Percentiles rank a stretch among this genome's conserved stretches.
Conservation (phyloP, 1,284 basidiomycete genomes). For the Mycena sp. region DNA sequence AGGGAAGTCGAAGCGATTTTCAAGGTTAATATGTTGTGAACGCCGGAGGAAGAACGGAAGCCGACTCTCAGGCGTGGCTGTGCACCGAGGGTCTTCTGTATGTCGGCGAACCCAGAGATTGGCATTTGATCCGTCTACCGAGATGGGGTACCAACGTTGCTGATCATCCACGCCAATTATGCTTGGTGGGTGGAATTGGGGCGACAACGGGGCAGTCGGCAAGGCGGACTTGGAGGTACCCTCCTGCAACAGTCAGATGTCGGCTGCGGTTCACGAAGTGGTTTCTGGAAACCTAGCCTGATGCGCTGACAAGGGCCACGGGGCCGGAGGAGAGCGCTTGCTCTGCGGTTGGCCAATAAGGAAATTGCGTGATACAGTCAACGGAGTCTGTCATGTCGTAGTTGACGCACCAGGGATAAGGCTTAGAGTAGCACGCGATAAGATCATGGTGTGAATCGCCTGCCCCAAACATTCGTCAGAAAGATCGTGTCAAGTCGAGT, state of each 20-base stretch:
- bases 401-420: too few relatives aligned
- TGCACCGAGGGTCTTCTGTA: constrained; percentile 11
- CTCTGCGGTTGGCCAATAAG: background rate
- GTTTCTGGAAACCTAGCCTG: constrained; percentile 4
- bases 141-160: background rate
- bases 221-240: background rate
- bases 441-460: constrained; percentile 11
- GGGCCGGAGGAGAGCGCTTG: background rate
- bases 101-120: constrained; percentile 18
- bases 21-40: constrained; percentile 23
- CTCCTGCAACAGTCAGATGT: background rate
- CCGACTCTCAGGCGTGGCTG: constrained; percentile 14
- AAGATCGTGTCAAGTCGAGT: constrained; percentile 3
- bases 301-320: background rate
- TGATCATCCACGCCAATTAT: constrained; percentile 16
- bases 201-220: background rate
- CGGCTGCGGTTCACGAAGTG: background rate
- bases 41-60: constrained; percentile 23
- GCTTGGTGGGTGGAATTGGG: background rate
- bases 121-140: constrained; percentile 23
- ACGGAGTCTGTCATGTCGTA: too few relatives aligned
- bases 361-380: background rate
- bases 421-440: constrained; percentile 2
- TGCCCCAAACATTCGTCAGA: constrained; percentile 6
- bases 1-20: constrained; percentile 22